Base-by-base conservation (phyloP, 495 filamentous ascomycete species). In the Aspergillus panamensis region DNA sequence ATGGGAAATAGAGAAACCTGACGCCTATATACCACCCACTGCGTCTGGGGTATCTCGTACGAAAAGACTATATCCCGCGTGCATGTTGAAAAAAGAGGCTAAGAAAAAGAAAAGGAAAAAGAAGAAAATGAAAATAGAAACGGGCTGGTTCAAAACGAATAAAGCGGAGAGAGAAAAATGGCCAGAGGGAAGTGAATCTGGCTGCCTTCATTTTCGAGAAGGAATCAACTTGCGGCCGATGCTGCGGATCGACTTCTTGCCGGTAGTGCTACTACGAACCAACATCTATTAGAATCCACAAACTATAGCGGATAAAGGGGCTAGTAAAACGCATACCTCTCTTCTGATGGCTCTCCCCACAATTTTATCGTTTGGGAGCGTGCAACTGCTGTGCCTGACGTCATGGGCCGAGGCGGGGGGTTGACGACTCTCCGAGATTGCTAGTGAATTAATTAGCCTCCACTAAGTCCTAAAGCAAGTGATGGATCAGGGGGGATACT, bases 391-490 rank as follows among this genome's bases (percentile, higher is more conserved):
- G 59, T 53, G 10, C 70, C 72, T n/a, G 75, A 75, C 16, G 74
- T 74, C 70, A 72, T 56, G 10, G 74, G 68, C 43, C 72, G 61
- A 1, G 58, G 47, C 31, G 73, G 66, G 30, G 65, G 65, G 53
- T 74, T 70, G 60, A 75, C 66, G 51, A 72, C 65, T 48, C 73
- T 66, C 48, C 73, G 75, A 30, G 73, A 76, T 63, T 72, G 68
- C 72, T 76, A 49, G 1, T n/a, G 49, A 45, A 50, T 31, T 2
- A 57, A n/a, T 73, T 59, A 71, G 65, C 44, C 31, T 10, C 3
- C 4, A 29, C 16, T 20, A 13, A 25, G 2, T 9, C 1, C 17
- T 6, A 25, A 9, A 55, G 37, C 1, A 12, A 25, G 21, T 53
- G 6, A 21, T 42, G 5, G 1, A 44, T 14, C 29, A 6, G 29